Evolutionary conservation across 805 yeast species (phyloP).

Genomic region (Myxozyma udenii): DNA sequence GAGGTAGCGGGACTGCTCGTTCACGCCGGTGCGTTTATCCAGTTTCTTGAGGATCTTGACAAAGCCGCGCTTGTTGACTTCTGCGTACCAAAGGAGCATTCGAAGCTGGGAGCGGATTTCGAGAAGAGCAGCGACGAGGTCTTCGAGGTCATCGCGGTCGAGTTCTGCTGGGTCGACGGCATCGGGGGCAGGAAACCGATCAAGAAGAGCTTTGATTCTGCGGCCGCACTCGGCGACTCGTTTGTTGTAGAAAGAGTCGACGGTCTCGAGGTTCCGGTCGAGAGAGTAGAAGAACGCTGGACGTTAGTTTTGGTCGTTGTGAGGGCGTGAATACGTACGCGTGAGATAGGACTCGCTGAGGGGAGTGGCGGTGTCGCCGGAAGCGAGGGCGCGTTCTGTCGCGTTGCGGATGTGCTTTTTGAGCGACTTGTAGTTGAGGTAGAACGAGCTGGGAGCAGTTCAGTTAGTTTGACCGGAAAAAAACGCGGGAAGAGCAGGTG

Average conservation of each 20-base stretch:
- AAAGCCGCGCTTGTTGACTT: conserved; percentile 85
- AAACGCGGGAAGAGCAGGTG: not conserved
- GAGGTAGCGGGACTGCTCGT: conserved; percentile 55
- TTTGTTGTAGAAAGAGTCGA: conserved; percentile 71
- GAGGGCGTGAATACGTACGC: conserved; percentile 14
- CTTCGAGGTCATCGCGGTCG: conserved; percentile 58
- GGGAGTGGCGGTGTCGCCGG: conserved; percentile 20
- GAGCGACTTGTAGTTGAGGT: conserved; percentile 80
- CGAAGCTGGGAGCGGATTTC: conserved; percentile 74
- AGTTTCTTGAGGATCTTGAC: conserved; percentile 83
- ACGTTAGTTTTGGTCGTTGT: not conserved
- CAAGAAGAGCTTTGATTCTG: conserved; percentile 49
- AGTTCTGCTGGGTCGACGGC: conserved; percentile 32
- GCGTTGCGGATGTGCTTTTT: conserved; percentile 76
- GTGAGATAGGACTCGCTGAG: conserved; percentile 28
- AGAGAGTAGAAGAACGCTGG: conserved; percentile 69
- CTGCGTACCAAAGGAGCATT: conserved; percentile 88
- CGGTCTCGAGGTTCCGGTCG: conserved; percentile 77
- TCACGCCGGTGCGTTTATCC: conserved; percentile 75
- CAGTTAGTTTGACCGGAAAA: not conserved
- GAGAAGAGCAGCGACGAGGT: conserved; percentile 61
- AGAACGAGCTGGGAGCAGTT: conserved; percentile 46
- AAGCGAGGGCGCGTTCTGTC: conserved; percentile 11
- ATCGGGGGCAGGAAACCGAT: conserved; percentile 37
- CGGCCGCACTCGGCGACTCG: conserved; percentile 73